Base-by-base conservation (phyloP, 116 monocot genomes). In the Trichopus zeylanicus region DNA sequence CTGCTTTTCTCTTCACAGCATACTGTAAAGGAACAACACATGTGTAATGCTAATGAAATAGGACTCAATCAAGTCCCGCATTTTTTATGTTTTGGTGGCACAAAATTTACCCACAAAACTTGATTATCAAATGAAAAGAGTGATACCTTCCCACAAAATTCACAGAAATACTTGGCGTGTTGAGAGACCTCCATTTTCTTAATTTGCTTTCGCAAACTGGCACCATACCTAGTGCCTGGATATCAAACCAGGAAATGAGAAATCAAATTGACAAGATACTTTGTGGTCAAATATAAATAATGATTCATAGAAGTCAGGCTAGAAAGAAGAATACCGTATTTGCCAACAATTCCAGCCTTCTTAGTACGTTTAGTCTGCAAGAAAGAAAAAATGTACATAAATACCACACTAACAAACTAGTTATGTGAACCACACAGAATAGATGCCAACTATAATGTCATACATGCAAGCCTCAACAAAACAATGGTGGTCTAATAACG, bases 171-270 rank as follows among this genome's bases (percentile, higher is more conserved):
- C 56, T 83, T 83, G 31, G 83, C 78, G 53, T 83, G 83, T 64
- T 83, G 83, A 26, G 75, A 75, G 9, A 78, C 83, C 51, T 83
- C 83, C 83, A 83, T 83, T 34, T 83, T 83, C 83, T 83, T 83
- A 29, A 83, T 83, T 59, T 83, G 83, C 68, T 83, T 83, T 13
- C 78, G 67, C 79, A 83, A 58, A 79, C 83, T 83, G 30, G 83
- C 83, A 78, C 83, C 78, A 72, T 83, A 83, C 34, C 78, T 71
- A 21, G 83, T 83, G 34, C 75, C 75, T 75, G 27, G 20, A 37
- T 38, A n/a, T n/a, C 39, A 39, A 16, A 16, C 39, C 39, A 39
- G 39, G 6, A 10, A 11, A 39, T 2, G 13, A 42, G 18, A 42
- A 42, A 16, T 16, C n/a, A 3, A 42, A 42, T 42, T 13, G 6